Conservation (phyloP, 106 monocot genomes). For the Ottelia alismoides region DNA sequence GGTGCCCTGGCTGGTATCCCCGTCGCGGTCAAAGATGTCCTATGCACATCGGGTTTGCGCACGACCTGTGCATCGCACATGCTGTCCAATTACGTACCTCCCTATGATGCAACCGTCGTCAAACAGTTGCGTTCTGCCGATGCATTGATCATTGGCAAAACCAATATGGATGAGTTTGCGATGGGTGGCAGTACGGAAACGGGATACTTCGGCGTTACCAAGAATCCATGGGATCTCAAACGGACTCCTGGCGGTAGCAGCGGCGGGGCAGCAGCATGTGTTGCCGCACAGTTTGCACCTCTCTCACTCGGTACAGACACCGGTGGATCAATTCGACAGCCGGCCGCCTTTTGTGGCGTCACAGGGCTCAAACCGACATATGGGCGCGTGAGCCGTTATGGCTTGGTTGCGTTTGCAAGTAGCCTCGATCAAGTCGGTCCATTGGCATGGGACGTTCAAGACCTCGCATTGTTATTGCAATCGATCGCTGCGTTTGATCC, state of each 20-base stretch:
- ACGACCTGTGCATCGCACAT: background rate
- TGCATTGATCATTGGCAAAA: background rate
- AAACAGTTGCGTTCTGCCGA: background rate
- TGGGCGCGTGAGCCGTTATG: background rate
- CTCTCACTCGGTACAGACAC: background rate
- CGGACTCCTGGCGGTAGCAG: background rate
- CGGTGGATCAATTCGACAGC: too few species aligned
- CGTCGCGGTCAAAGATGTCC: background rate
- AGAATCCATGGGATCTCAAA: background rate
- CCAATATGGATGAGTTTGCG: background rate
- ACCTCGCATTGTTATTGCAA: background rate
- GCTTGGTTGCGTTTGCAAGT: too few species aligned
- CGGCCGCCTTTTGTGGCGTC: background rate
- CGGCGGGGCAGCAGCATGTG: background rate
- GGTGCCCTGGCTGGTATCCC: background rate
- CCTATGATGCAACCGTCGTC: background rate
- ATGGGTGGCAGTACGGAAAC: background rate
- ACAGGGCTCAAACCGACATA: background rate
- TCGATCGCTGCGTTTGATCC: too few species aligned
- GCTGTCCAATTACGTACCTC: background rate
- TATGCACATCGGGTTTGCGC: background rate
- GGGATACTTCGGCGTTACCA: background rate
- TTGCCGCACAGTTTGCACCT: background rate
- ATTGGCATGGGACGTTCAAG: background rate
- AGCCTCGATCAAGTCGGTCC: background rate